Evolutionary conservation across 2,329 filamentous ascomycete genomes (phyloP), one percentile per base, ranked within the genome.

Genomic region (Ampelomyces quisqualis): DNA sequence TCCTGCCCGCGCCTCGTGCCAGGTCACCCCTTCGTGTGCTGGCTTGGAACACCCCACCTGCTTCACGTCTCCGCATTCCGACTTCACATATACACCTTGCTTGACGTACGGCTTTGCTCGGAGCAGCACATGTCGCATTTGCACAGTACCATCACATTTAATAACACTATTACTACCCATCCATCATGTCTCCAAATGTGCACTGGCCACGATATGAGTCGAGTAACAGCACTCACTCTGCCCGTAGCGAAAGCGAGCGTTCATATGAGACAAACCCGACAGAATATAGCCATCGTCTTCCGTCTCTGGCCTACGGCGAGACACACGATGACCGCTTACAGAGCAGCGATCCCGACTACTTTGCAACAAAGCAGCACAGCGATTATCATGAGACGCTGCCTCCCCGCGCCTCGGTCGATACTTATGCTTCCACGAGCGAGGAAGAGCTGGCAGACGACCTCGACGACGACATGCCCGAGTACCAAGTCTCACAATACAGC

Each of bases 371-470:
- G 23, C 34, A 54, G 28, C 34, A 49, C 38, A 27, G 28, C 38
- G 43, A 46, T 22, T 41, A 38, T 32, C 52, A 56, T 45, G 45
- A 43, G 15, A 34, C 40, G 14, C 47, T 36, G 14, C 53, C 51
- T 22, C 51, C 63, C 33, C 75, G 78, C 31, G 76, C 79, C 18
- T 93, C 89, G 0, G 77, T 82, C 53, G 85, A 88, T 46, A 95
- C 90, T 1, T 94, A 90, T 67, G 81, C 83, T 57, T 95, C 90
- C 4, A 86, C 78, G 21, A 87, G 84, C 3, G 75, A 79, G 29
- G 76, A 81, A 29, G 81, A 83, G n/a, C 60, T 76, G 13, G 69
- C 68, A 7, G 67, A 70, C 34, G 70, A 71, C 13, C 51, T 68
- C 11, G 70, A 76, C 38, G 69, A 75, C 32, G 67, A 75, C 38